These are phyloP conservation scores for Eucalyptus polybractea DNA, from an alignment of 345 rosid genomes.

Conservation along the genomic window DNA sequence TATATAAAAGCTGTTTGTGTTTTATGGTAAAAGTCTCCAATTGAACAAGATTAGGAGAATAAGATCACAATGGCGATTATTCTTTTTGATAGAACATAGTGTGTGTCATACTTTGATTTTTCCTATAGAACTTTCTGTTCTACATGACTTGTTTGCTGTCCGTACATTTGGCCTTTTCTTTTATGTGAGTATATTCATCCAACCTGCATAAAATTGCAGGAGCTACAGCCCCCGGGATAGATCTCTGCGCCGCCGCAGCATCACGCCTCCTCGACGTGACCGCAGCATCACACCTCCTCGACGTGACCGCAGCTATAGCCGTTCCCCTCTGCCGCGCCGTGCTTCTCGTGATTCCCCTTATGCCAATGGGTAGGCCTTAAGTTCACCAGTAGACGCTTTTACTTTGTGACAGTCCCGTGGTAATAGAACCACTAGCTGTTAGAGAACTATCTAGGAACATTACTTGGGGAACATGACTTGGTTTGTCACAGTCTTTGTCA, in stretches of 20 bases:
- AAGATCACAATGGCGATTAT: background rate
- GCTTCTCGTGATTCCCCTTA: constrained; percentile 49
- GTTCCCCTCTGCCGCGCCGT: constrained; percentile 58
- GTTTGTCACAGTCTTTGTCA: background rate
- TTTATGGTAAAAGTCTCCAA: background rate
- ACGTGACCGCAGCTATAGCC: constrained; percentile 41
- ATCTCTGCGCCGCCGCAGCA: constrained; percentile 57
- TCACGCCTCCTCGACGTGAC: background rate
- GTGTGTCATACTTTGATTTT: background rate
- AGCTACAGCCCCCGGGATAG: constrained; percentile 64
- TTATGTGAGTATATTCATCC: background rate
- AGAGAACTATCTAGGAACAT: background rate
- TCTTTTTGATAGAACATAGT: background rate
- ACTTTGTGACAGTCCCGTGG: background rate
- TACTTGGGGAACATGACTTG: background rate
- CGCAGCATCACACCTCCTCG: constrained; percentile 23
- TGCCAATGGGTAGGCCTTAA: constrained; percentile 48
- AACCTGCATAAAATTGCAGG: constrained; percentile 10
- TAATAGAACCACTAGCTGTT: background rate
- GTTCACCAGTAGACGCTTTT: background rate
- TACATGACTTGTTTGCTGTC: background rate
- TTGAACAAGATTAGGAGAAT: background rate
- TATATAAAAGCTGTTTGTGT: background rate
- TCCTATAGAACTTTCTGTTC: background rate
- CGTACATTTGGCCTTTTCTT: background rate